Conservation (phyloP, 1,284 basidiomycete genomes). For the Malassezia cuniculi region DNA sequence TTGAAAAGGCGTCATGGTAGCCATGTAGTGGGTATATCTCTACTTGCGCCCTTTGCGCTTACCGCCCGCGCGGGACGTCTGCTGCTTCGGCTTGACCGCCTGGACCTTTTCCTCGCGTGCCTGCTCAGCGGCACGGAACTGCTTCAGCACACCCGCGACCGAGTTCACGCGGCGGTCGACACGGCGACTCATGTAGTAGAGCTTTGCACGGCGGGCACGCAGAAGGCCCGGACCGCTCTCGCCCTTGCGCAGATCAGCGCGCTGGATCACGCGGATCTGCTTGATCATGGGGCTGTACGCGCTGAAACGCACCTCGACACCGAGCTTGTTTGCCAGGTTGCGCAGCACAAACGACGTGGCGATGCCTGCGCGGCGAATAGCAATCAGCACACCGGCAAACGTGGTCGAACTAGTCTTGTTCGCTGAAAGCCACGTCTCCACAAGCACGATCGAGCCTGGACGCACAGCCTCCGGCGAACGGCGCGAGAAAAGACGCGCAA, state of each 20-base stretch:
- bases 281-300: conserved; percentile 41
- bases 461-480: conserved; percentile 28
- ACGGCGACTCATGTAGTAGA: conserved; percentile 35
- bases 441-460: conserved; percentile 36
- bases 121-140: conserved; percentile 13
- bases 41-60: conserved; percentile 1
- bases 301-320: conserved; percentile 42
- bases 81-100: conserved; percentile 6
- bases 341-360: conserved; percentile 40
- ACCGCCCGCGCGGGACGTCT: not conserved
- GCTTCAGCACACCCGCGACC: conserved; percentile 32
- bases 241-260: conserved; percentile 32
- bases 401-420: conserved; percentile 29
- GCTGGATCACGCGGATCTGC: conserved; percentile 34
- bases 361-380: conserved; percentile 32
- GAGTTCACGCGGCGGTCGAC: conserved; percentile 32
- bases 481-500: conserved; percentile 37
- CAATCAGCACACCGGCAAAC: conserved; percentile 40
- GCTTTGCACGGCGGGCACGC: conserved; percentile 36
- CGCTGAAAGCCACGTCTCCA: conserved; percentile 35
- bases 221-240: conserved; percentile 23
- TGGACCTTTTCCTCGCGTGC: no score
- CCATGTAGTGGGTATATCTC: not conserved
- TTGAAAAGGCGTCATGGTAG: conserved; percentile 77
- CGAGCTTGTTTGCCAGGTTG: conserved; percentile 39